A percentile compares a stretch with the other conserved stretches of the same genome.
Conservation (phyloP, 2,329 filamentous ascomycete species). For the Aureobasidium musti region DNA sequence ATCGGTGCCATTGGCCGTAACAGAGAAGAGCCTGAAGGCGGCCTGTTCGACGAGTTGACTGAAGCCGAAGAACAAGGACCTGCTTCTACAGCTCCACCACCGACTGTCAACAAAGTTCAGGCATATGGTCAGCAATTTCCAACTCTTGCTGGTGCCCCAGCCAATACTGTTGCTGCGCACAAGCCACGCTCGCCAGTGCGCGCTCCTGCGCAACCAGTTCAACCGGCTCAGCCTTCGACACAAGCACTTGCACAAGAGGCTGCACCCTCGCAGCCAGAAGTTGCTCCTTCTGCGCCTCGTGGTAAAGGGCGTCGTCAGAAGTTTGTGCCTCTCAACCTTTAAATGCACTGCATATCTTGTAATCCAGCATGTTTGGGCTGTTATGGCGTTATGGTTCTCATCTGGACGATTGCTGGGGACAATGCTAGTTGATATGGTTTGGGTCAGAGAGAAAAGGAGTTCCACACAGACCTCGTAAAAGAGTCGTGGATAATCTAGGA, state of each 20-base stretch:
- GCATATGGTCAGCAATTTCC: conserved; percentile 27
- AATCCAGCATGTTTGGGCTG: not conserved
- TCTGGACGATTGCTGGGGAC: not conserved
- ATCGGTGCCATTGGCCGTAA: conserved; percentile 57
- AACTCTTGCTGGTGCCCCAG: not conserved
- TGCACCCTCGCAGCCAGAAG: not conserved
- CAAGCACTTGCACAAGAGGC: not conserved
- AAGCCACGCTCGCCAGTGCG: not conserved
- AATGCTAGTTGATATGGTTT: not conserved
- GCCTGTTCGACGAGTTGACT: conserved; percentile 37
- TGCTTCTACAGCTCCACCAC: conserved; percentile 10
- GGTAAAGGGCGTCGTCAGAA: conserved; percentile 24
- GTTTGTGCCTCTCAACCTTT: conserved; percentile 19
- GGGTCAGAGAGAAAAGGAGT: not conserved
- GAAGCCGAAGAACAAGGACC: conserved; percentile 29
- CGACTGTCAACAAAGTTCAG: conserved; percentile 15
- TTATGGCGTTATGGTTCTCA: not conserved
- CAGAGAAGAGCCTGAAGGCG: conserved; percentile 32
- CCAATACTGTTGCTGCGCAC: not conserved
- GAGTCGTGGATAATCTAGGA: not conserved
- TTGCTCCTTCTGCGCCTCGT: not conserved
- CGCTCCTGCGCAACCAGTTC: conserved; percentile 1
- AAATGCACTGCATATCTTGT: not conserved
- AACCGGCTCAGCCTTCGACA: not conserved
- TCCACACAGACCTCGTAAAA: not conserved